phyloP scores from a whole-genome alignment of 2,329 filamentous ascomycete genomes.

The Hymenoscyphus fructigenus region DNA sequence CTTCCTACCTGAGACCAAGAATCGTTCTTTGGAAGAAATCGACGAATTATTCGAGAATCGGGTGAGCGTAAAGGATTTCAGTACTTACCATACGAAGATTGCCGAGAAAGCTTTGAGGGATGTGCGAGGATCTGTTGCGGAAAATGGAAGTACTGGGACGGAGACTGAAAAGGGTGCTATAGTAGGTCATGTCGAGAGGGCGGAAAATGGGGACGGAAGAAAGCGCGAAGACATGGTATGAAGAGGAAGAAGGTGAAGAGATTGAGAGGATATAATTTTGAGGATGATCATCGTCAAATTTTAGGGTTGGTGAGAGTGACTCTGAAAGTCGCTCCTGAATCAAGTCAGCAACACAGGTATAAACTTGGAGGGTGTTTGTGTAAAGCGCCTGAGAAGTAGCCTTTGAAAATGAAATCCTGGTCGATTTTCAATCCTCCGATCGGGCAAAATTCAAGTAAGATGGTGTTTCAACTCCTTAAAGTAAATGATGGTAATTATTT shows the following conservation, averaged over 20 bases:
- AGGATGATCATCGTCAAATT: too few species aligned
- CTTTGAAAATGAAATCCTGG: too few species aligned
- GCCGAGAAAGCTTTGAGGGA: slow-evolving; percentile 20
- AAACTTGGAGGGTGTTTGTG: too few species aligned
- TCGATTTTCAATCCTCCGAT: too few species aligned
- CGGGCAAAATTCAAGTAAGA: too few species aligned
- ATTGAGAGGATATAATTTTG: background rate
- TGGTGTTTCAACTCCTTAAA: too few species aligned
- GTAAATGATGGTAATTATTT: too few species aligned
- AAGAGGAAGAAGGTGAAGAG: background rate
- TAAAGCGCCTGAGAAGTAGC: too few species aligned
- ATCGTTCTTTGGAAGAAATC: slow-evolving; percentile 41
- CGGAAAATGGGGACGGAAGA: background rate
- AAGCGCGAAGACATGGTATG: slow-evolving; percentile 10
- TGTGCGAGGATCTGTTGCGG: slow-evolving; percentile 11
- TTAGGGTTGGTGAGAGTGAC: too few species aligned
- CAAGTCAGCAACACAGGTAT: too few species aligned
- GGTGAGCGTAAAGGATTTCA: slow-evolving; percentile 18
- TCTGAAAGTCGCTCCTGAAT: too few species aligned
- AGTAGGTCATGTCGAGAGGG: slow-evolving; percentile 6
- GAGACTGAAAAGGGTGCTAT: slow-evolving; percentile 15
- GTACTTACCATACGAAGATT: slow-evolving; percentile 15
- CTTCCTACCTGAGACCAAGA: slow-evolving; percentile 41
- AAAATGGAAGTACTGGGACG: background rate
- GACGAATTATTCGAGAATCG: slow-evolving; percentile 38